Evolutionary conservation across 495 filamentous ascomycete genomes (phyloP), one percentile per base, ranked within the genome.

Genomic region (Neurospora sp.): DNA sequence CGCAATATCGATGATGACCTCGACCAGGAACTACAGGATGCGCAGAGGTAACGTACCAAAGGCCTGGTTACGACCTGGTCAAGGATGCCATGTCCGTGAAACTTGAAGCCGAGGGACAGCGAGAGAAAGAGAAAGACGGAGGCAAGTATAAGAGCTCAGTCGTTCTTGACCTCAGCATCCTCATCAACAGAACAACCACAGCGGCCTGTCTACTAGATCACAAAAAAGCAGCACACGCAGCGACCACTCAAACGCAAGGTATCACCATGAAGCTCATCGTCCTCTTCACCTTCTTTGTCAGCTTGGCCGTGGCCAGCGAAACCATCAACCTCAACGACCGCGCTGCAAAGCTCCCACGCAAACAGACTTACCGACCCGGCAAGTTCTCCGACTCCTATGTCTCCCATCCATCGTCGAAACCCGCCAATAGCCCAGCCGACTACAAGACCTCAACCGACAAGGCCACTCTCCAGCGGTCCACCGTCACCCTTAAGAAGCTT

Each of bases 211-310:
- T 14, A 59, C 46, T 5, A 1, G 46, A 22, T 12, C n/a, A 53
- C n/a, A 72, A 7, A 70, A 38, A 27, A 41, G 8, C 41, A 39
- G 39, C 18, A 16, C 18, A 41, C 65, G 4, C 40, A 41, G 5
- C 68, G 38, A 48, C n/a, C 35, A 31, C 18, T 68, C 37, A 12
- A 16, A 53, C 41, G 6, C 42, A 44, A 37, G 41, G 12, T 20
- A 39, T 11, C 69, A 80, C 69, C 68, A 84, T 84, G 82, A 84
- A 81, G 76, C 40, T 81, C 68, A 70, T 70, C 46, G 38, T 77
- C 69, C 35, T 79, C 40, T 74, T 83, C 11, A 72, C 80, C 61
- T 71, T 79, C 3, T 71, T 81, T 16, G 69, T 78, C n/a, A 74
- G 79, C 73, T 48, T 81, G 12, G 73, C 72, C 38, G 20, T 68